Conservation (phyloP, 2,329 filamentous ascomycete species). For the Trichoderma polysporum region DNA sequence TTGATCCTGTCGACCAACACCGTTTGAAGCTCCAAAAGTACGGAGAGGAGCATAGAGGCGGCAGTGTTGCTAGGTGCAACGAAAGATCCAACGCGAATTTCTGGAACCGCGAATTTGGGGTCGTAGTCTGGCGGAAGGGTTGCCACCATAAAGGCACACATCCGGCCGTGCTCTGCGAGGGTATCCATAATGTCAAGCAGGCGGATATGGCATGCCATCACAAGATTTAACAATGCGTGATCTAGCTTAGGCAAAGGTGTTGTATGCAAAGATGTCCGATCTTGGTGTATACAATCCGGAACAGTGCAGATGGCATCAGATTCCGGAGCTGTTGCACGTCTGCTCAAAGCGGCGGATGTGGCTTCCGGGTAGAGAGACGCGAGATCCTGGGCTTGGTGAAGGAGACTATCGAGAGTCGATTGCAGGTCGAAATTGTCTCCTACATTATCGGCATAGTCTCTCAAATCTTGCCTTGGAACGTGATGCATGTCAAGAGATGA, state of each 20-base stretch:
- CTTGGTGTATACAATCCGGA: constrained; percentile 37
- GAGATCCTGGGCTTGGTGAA: constrained; percentile 37
- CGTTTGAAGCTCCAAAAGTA: constrained; percentile 35
- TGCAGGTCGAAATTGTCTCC: constrained; percentile 29
- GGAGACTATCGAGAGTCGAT: constrained; percentile 36
- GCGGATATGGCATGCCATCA: constrained; percentile 40
- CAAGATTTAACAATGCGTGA: constrained; percentile 36
- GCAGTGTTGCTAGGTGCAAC: constrained; percentile 35
- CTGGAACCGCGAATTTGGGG: constrained; percentile 39
- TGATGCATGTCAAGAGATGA: constrained; percentile 20
- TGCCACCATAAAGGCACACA: constrained; percentile 35
- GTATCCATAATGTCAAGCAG: constrained; percentile 39
- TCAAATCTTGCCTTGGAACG: constrained; percentile 28
- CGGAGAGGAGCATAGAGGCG: constrained; percentile 34
- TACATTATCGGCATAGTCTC: constrained; percentile 27
- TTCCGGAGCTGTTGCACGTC: neutral
- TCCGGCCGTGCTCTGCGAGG: constrained; percentile 32
- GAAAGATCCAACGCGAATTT: constrained; percentile 43
- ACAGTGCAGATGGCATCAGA: constrained; percentile 30
- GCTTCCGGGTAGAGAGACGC: constrained; percentile 37
- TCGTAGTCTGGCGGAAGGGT: constrained; percentile 31
- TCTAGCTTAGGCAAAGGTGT: constrained; percentile 30
- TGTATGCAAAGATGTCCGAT: constrained; percentile 22
- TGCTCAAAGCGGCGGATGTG: constrained; percentile 26
- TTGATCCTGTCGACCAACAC: constrained; percentile 25